These are phyloP conservation scores for Coemansia sp. DNA, from an alignment of 192 early-diverging fungal species.

Conservation along the genomic window DNA sequence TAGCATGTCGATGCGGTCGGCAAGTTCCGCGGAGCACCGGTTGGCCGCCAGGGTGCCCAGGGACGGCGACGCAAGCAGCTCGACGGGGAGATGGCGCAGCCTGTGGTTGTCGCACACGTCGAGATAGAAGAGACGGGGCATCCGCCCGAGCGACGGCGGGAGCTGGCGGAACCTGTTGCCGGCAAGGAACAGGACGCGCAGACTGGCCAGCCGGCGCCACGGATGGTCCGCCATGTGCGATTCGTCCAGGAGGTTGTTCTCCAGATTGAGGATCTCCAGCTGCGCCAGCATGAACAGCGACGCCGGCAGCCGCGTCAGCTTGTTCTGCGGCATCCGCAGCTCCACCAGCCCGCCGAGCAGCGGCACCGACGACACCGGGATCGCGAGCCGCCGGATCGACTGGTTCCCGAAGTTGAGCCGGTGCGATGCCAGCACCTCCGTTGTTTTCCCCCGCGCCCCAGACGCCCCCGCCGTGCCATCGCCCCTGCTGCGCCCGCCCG, in stretches of 20 bases:
- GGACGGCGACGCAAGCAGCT: conserved; percentile 27
- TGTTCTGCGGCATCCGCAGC: conserved; percentile 50
- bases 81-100: conserved; percentile 24
- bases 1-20: not conserved
- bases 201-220: conserved; percentile 23
- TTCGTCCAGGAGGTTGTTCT: conserved; percentile 39
- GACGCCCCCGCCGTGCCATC: not conserved
- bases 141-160: conserved; percentile 32
- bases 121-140: conserved; percentile 43
- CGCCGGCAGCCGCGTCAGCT: conserved; percentile 24
- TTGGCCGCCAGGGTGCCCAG: conserved; percentile 34
- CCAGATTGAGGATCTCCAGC: conserved; percentile 50
- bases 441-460: conserved; percentile 12
- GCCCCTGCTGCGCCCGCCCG: not conserved
- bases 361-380: conserved; percentile 25
- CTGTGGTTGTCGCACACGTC: conserved; percentile 41
- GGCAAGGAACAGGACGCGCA: conserved; percentile 44
- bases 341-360: conserved; percentile 30
- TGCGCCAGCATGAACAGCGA: conserved; percentile 36
- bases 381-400: conserved; percentile 24
- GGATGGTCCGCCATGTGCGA: not conserved
- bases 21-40: conserved; percentile 21
- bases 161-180: conserved; percentile 30
- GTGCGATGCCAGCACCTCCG: conserved; percentile 41
- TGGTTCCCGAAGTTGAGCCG: conserved; percentile 45